Evolutionary conservation across 2,329 filamentous ascomycete genomes (phyloP).

Genomic region (Penicillium sp.): DNA sequence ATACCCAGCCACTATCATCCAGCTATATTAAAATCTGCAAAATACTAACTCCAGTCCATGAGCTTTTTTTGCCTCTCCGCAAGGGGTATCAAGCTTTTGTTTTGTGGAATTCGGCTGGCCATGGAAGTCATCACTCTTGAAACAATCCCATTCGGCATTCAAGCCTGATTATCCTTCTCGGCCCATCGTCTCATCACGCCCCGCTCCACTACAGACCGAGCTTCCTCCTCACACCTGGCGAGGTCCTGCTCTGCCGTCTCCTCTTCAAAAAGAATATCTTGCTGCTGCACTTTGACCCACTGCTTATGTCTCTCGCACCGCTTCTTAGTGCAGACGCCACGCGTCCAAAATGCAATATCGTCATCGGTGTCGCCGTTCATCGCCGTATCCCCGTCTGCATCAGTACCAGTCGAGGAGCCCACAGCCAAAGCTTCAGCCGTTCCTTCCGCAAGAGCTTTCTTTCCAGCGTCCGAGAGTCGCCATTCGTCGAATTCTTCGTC

Average conservation of each 20-base stretch:
- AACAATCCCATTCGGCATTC: not conserved
- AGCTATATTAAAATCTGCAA: constrained; percentile 6
- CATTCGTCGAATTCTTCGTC: constrained; percentile 50
- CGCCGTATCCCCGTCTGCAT: constrained; percentile 36
- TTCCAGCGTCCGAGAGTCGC: constrained; percentile 40
- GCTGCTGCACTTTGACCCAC: constrained; percentile 48
- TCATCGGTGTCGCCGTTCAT: constrained; percentile 35
- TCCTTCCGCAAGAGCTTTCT: constrained; percentile 40
- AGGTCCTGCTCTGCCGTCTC: constrained; percentile 41
- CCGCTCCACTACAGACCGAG: constrained; percentile 43
- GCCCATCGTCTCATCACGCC: constrained; percentile 45
- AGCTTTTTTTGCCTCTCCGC: constrained; percentile 14
- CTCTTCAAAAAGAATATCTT: constrained; percentile 46
- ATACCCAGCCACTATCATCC: not conserved
- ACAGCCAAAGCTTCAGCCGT: constrained; percentile 33
- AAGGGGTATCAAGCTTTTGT: constrained; percentile 29
- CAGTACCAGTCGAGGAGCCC: constrained; percentile 23
- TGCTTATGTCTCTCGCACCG: constrained; percentile 49
- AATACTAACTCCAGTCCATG: constrained; percentile 29
- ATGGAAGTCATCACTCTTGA: not conserved
- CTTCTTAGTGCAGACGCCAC: constrained; percentile 48
- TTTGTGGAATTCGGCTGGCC: constrained; percentile 2
- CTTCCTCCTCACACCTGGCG: constrained; percentile 40
- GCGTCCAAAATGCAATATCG: constrained; percentile 33
- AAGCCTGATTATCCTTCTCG: constrained; percentile 26